phyloP scores from a whole-genome alignment of 495 filamentous ascomycete genomes.

The Hypomontagnella monticulosa region DNA sequence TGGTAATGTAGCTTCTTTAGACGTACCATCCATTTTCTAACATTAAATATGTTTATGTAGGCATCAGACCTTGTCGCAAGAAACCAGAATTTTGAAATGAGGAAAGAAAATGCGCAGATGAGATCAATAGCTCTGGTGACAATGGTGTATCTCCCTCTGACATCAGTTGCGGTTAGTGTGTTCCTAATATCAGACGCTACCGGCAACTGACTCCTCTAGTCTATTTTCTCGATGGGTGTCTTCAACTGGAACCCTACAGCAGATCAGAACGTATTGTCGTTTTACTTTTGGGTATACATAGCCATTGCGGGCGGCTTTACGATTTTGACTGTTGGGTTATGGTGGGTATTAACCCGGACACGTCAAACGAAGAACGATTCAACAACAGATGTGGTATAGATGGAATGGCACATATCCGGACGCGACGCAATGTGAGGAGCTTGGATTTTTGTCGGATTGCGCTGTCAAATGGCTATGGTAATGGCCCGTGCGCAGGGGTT shows the following conservation, averaged over 20 bases:
- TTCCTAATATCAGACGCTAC: neutral
- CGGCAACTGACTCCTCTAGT: constrained; percentile 12
- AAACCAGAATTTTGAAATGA: constrained; percentile 10
- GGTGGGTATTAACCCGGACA: constrained; percentile 20
- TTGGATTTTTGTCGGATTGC: no score
- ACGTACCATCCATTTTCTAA: neutral
- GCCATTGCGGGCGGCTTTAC: constrained; percentile 24
- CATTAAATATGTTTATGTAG: constrained; percentile 1
- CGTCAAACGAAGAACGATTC: neutral
- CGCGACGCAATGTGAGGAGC: no score
- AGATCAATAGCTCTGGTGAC: constrained; percentile 27
- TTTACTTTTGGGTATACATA: constrained; percentile 35
- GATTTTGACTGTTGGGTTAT: constrained; percentile 19
- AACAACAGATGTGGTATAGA: neutral
- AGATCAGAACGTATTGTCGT: constrained; percentile 7
- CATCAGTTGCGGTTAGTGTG: constrained; percentile 28
- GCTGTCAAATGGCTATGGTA: no score
- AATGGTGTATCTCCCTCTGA: constrained; percentile 28
- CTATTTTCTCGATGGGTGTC: constrained; percentile 34
- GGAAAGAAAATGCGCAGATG: constrained; percentile 28
- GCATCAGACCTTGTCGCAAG: constrained; percentile 17
- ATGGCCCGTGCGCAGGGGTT: no score
- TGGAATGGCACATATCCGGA: no score
- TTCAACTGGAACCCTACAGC: constrained; percentile 17
- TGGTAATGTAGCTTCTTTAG: constrained; percentile 1